A percentile compares a stretch with the other conserved stretches of the same genome.
Evolutionary conservation across 495 filamentous ascomycete genomes (phyloP).

Genomic region (Penicillium roqueforti): DNA sequence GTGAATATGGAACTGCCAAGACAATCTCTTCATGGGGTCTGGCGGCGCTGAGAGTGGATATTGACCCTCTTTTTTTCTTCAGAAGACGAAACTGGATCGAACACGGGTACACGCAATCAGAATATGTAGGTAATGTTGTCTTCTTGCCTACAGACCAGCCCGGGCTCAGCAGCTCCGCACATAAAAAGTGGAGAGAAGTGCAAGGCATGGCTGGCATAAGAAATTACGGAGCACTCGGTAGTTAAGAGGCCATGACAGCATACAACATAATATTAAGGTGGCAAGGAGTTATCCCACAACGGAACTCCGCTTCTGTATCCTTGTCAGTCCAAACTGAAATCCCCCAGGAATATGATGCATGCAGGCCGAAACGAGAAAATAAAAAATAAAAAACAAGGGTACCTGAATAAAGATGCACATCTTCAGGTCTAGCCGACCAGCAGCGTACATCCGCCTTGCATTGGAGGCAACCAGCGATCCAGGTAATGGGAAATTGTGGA

Average conservation of each 20-base stretch:
- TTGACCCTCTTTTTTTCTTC: neutral
- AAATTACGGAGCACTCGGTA: neutral
- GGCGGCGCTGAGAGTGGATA: neutral
- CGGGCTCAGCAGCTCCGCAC: neutral
- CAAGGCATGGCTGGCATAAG: neutral
- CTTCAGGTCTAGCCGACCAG: slow-evolving; percentile 2
- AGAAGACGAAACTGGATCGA: neutral
- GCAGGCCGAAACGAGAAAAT: neutral
- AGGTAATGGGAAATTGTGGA: slow-evolving; percentile 16
- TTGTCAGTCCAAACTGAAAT: neutral
- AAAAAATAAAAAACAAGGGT: slow-evolving; percentile 16
- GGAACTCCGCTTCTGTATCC: neutral
- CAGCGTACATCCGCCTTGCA: slow-evolving; percentile 25
- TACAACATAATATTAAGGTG: neutral
- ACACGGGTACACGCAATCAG: neutral
- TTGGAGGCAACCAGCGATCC: slow-evolving; percentile 23
- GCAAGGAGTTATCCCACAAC: neutral
- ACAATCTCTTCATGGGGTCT: neutral
- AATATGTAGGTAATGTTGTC: neutral
- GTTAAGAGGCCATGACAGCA: neutral
- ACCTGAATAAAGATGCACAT: slow-evolving; percentile 23
- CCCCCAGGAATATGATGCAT: slow-evolving; percentile 13
- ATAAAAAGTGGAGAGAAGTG: neutral
- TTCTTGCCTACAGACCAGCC: neutral
- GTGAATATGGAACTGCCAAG: neutral